Base-by-base conservation (phyloP, 1,139 yeast species). In the Yamadazyma diddensiae region DNA sequence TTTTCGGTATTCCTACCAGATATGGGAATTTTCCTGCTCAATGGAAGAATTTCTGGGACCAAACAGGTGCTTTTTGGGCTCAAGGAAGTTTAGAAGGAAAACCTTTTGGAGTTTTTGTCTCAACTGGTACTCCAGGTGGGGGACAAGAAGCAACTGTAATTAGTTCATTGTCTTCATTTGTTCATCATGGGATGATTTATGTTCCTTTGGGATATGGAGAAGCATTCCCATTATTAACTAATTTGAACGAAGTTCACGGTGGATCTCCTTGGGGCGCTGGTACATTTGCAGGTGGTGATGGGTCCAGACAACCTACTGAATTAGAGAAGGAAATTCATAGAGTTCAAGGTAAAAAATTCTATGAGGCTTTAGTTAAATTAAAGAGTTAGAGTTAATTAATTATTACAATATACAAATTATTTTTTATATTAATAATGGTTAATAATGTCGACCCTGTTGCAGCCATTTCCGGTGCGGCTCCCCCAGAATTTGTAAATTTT, bases 191-290 rank as follows among this genome's bases (percentile, higher is more conserved):
- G 47, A 59, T 73, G 63, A 49, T 66, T 21, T 73, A 56, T 46
- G 53, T 73, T 29, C 77, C 79, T 22, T 56, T 73, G 43, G 78
- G 79, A 36, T 70, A 58, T 47, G 65, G 44, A 15, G 43, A 41
- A 28, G 63, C 62, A 1, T 65, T 60, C 45, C 55, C 57, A 4
- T 55, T 57, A 26, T 42, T 68, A 29, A 47, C 70, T 26, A 53
- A 53, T 37, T 39, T 66, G 22, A 58, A 58, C 2, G 73, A 68
- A 45, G 53, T 57, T 24, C 73, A 65, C 39, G 77, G 77, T 42
- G 67, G 66, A 35, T 58, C 75, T 30, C 63, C 78, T 15, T 73
- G 69, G 64, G 78, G 78, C 49, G 67, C 79, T 11, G 77, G 77
- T 39, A 54, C 72, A 12, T 53, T 56, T 40, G 76, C 79, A 24